Base-by-base conservation (phyloP, 352 stramenopile species). In the Phytopythium cucurbitacearum region DNA sequence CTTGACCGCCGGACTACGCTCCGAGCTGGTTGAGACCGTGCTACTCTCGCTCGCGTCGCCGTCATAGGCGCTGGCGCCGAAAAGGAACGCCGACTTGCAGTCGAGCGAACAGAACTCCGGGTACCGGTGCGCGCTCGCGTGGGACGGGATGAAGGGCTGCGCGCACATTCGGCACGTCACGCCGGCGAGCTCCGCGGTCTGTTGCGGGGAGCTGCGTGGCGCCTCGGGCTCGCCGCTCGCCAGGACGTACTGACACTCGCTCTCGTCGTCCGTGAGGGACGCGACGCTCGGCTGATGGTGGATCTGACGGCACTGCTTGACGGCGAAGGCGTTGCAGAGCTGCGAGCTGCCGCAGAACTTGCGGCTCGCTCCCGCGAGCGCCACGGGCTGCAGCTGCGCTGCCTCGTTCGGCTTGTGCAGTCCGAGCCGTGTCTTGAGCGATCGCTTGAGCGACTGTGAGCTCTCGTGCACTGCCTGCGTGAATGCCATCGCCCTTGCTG, bases 71-170 rank as follows among this genome's bases (percentile, higher is more conserved):
- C 40, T 42, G 13, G 9, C 40, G 6, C 63, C 63, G 7, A 79
- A 48, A 54, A 70, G 65, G 56, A 64, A 68, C 2, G 65, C 63
- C 3, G 65, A 71, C 53, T 74, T 79, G 64, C 69, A 79, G 57
- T 73, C 65, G 7, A 73, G 57, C 38, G 65, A 79, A 40, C 69
- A 79, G 39, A 71, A 76, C 11, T 62, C 60, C 1, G 55, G 46
- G 38, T 68, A 71, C 35, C 52, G 51, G 48, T 66, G 59, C 11
- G 56, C 52, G 53, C 56, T 71, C 43, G 67, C 52, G 45, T 60
- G 62, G 5, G 60, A 48, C 3, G 57, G 62, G 36, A 68, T 60
- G 41, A 78, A 75, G 48, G 50, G 62, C 48, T 67, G 66, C 16
- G 58, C 41, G 50, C 66, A 79, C 69, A 75, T 78, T 10, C 53